Evolutionary conservation across 2,329 filamentous ascomycete species (phyloP), one percentile per base, ranked within the genome.

Genomic region (Fusarium clavum): DNA sequence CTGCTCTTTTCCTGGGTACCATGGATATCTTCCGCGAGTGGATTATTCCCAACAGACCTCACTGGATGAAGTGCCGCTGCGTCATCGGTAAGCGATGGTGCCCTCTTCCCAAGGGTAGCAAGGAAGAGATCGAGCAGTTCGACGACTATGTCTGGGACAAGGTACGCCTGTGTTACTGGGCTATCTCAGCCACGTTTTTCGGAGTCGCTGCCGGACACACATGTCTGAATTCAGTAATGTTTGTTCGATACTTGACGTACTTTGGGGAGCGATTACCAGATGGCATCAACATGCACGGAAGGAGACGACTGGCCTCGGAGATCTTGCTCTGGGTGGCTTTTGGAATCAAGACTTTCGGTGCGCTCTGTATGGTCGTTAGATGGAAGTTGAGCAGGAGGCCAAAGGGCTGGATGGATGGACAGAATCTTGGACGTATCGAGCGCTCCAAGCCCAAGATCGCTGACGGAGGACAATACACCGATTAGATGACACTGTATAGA

Each of bases 141-240:
- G 74, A 76, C 13, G 74, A 74, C 27, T 67, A 69, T 27, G 56
- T 61, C 2, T 76, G 74, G 74, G 74, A 76, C 58, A 75, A 72
- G 48, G 61, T 76, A 9, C 74, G 74, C 6, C 29, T 73, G 30
- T 38, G 48, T 1, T 76, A 73, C 58, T 76, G 74, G 74, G 52
- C n/a, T n/a, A 24, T 74, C 46, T 63, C 67, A 25, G 65, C 71
- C 1, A 48, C 48, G 14, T 73, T 64, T 43, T 74, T 76, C 34
- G 47, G 59, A 38, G 20, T 68, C 11, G 63, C 74, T 14, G 73
- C 74, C 8, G 24, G 51, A 7, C 67, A 76, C 13, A 55, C 60
- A 41, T 66, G 64, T 8, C 22, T 75, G 6, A 58, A 62, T n/a
- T 64, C 73, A 1, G 47, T 62, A 4, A 54, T 75, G 32, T 64